Base-by-base conservation (phyloP, 2,329 filamentous ascomycete species). In the Leptographium wingfieldii region DNA sequence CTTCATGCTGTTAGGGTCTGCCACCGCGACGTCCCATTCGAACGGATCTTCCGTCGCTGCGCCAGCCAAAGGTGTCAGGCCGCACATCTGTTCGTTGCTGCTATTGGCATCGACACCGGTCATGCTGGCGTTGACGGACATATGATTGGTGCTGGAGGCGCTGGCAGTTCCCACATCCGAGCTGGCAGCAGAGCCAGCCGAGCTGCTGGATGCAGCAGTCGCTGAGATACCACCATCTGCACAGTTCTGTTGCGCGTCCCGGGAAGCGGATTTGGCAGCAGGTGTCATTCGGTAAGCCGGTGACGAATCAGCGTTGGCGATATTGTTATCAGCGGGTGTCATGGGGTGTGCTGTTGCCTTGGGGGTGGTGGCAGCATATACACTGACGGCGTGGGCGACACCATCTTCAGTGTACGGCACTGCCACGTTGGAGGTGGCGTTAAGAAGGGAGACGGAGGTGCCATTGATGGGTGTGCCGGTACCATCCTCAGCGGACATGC, bases 11-110 rank as follows among this genome's bases (percentile, higher is more conserved):
- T 49, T 59, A 14, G 60, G 56, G 11, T 62, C 60, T 0, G 51
- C 77, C 19, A 77, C 72, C 4, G 80, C 71, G 25, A 76, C 75
- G 63, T 78, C 77, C 79, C 79, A 82, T 63, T 81, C 79, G 60
- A 81, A 79, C 27, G 71, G 66, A 10, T 73, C 73, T 29, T 78
- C 76, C 1, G 75, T 76, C 3, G 59, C 55, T 59, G 71, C 74
- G 63, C 75, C 77, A 3, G 73, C 73, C 51, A 74, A 77, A 2
- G 77, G 77, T 33, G 76, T 78, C 59, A 77, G 65, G 7, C 70
- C 72, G 14, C 71, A 66, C 6, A 68, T 66, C 16, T 73, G 70
- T 43, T 76, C 55, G 16, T 54, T 25, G 43, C 19, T 10, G 19
- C n/a, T 10, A 75, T 77, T 22, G 74, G 74, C 5, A 5, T 48